Conservation (phyloP, 176 grass and related monocot species). For the Miscanthus lutarioriparius region DNA sequence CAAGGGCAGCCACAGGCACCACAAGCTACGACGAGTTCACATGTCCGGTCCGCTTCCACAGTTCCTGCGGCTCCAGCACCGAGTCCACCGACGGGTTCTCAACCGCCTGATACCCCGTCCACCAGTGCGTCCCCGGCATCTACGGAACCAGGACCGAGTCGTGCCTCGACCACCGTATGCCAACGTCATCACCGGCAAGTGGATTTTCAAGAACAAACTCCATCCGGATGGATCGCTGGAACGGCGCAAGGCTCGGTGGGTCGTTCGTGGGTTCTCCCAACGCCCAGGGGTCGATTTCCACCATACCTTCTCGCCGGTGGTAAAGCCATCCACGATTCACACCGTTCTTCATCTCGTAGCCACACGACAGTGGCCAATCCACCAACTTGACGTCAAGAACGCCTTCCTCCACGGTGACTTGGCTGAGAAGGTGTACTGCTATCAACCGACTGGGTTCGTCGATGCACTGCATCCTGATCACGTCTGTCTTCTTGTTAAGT, state of each 20-base stretch:
- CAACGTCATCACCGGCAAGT: not conserved
- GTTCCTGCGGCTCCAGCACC: too few species aligned
- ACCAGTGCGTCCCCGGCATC: too few species aligned
- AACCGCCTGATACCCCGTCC: too few species aligned
- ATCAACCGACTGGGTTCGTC: not conserved
- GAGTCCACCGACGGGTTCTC: too few species aligned
- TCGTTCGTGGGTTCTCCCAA: not conserved
- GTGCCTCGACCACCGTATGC: not conserved
- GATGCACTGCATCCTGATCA: rapidly evolving
- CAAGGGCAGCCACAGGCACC: too few species aligned
- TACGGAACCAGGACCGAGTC: too few species aligned
- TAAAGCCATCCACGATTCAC: not conserved
- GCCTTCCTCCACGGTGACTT: not conserved
- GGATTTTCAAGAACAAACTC: not conserved
- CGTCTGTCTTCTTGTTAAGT: not conserved
- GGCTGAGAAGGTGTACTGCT: not conserved
- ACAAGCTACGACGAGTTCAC: too few species aligned
- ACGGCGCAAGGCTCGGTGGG: not conserved
- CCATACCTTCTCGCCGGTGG: not conserved
- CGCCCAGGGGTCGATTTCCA: not conserved
- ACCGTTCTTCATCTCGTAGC: not conserved
- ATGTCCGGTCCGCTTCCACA: too few species aligned
- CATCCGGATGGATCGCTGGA: not conserved
- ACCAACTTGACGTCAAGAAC: not conserved
- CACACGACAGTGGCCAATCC: too few species aligned